Conservation (phyloP, 2,329 filamentous ascomycete species). For the Stagonosporopsis vannaccii region DNA sequence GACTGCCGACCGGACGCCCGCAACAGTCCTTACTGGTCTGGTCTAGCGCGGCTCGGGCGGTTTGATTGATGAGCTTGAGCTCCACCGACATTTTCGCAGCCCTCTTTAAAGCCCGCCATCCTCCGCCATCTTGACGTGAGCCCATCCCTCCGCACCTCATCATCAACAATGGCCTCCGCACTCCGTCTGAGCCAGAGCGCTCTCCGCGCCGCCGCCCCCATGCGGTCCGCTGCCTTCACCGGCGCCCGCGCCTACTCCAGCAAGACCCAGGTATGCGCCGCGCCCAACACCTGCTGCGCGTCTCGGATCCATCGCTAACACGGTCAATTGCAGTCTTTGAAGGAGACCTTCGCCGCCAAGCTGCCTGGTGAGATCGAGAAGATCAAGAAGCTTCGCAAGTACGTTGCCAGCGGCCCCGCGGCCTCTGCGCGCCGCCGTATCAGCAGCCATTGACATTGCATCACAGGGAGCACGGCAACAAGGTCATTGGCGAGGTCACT, state of each 20-base stretch:
- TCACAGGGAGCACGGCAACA: slow-evolving; percentile 86
- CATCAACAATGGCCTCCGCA: slow-evolving; percentile 78
- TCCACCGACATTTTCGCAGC: slow-evolving; percentile 38
- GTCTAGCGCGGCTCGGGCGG: slow-evolving; percentile 1
- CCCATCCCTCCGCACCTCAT: slow-evolving; percentile 34
- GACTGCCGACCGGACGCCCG: slow-evolving; percentile 7
- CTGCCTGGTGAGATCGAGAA: slow-evolving; percentile 97
- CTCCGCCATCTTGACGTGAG: slow-evolving; percentile 42
- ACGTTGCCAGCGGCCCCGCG: too few relatives aligned
- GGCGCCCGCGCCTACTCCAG: slow-evolving; percentile 90
- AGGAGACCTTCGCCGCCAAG: slow-evolving; percentile 97
- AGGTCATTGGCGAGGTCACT: slow-evolving; percentile 96
- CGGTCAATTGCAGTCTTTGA: slow-evolving; percentile 74
- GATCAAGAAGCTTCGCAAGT: slow-evolving; percentile 99
- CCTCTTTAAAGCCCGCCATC: slow-evolving; percentile 40
- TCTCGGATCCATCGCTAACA: slow-evolving; percentile 36
- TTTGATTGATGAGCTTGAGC: slow-evolving; percentile 13
- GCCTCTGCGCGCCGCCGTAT: neutral
- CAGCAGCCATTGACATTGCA: slow-evolving; percentile 38
- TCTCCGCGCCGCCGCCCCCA: slow-evolving; percentile 74
- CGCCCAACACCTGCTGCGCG: neutral
- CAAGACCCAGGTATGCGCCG: slow-evolving; percentile 77
- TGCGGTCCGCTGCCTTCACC: slow-evolving; percentile 78
- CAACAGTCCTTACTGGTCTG: slow-evolving; percentile 1
- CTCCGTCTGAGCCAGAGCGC: slow-evolving; percentile 82